These are phyloP conservation scores for Myxozyma neotropica DNA, from an alignment of 805 yeast genomes.

Conservation along the genomic window DNA sequence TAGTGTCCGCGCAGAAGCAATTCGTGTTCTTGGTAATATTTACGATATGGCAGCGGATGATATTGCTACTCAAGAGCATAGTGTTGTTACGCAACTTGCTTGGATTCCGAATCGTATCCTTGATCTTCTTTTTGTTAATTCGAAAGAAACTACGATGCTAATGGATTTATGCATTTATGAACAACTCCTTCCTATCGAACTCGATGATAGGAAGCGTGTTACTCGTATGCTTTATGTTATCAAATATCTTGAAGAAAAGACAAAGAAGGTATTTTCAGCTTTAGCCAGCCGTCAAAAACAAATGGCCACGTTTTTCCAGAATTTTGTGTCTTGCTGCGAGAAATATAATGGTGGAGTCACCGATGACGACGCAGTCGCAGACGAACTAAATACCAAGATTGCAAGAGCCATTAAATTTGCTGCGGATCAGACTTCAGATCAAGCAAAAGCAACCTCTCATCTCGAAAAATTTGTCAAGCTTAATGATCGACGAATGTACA, in stretches of 20 bases:
- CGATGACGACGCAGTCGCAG: constrained; percentile 14
- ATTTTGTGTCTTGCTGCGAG: constrained; percentile 44
- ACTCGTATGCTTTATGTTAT: constrained; percentile 56
- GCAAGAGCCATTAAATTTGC: constrained; percentile 58
- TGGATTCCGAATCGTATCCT: constrained; percentile 69
- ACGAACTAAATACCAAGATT: constrained; percentile 13
- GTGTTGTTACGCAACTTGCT: constrained; percentile 44
- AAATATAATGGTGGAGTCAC: constrained; percentile 43
- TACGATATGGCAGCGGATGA: constrained; percentile 53
- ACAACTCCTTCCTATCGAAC: constrained; percentile 59
- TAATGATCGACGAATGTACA: constrained; percentile 61
- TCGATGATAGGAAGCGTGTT: constrained; percentile 49
- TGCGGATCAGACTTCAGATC: constrained; percentile 57
- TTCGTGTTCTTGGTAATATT: constrained; percentile 56
- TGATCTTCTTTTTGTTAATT: constrained; percentile 72
- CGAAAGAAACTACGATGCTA: constrained; percentile 60
- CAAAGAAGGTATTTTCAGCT: constrained; percentile 67
- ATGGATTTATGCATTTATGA: constrained; percentile 67
- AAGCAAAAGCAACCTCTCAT: constrained; percentile 52
- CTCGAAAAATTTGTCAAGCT: constrained; percentile 56
- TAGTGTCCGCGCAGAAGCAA: constrained; percentile 63
- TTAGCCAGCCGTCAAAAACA: constrained; percentile 70
- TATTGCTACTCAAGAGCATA: constrained; percentile 37
- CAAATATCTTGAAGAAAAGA: constrained; percentile 55
- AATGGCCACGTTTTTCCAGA: constrained; percentile 6